phyloP scores from a whole-genome alignment of 352 stramenopile species.

The Pythium scleroteichum region DNA sequence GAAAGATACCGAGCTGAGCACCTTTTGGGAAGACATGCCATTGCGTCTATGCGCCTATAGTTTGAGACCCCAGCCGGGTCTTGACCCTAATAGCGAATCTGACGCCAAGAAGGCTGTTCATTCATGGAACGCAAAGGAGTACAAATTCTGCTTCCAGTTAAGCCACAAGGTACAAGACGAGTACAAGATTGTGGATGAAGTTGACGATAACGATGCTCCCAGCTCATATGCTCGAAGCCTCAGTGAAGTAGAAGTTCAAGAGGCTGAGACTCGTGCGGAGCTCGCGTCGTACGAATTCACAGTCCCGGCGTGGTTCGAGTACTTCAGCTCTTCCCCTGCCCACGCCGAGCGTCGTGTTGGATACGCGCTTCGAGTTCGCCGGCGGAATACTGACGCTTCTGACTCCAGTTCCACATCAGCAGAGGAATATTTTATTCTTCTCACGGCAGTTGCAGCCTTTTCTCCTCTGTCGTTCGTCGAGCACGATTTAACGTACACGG shows the following conservation, averaged over 20 bases:
- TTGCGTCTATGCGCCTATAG: constrained; percentile 60
- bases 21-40: constrained; percentile 67
- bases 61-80: constrained; percentile 27
- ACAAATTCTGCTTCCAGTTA: constrained; percentile 60
- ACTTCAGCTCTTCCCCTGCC: constrained; percentile 40
- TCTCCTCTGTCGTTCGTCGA: constrained; percentile 43
- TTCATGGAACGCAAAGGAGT: constrained; percentile 41
- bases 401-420: constrained; percentile 1
- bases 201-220: constrained; percentile 2
- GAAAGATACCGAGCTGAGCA: constrained; percentile 40
- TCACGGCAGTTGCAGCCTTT: constrained; percentile 41
- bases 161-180: constrained; percentile 37
- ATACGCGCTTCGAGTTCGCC: constrained; percentile 44
- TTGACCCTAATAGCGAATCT: constrained; percentile 24
- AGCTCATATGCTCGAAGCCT: background rate
- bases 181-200: constrained; percentile 20
- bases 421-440: constrained; percentile 38
- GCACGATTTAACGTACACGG: constrained; percentile 22
- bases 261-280: constrained; percentile 32
- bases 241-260: constrained; percentile 20
- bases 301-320: constrained; percentile 56
- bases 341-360: constrained; percentile 47
- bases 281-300: constrained; percentile 38
- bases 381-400: constrained; percentile 6
- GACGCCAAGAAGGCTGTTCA: constrained; percentile 36